Base-by-base conservation (phyloP, 495 filamentous ascomycete genomes). In the Pyronema domesticum region DNA sequence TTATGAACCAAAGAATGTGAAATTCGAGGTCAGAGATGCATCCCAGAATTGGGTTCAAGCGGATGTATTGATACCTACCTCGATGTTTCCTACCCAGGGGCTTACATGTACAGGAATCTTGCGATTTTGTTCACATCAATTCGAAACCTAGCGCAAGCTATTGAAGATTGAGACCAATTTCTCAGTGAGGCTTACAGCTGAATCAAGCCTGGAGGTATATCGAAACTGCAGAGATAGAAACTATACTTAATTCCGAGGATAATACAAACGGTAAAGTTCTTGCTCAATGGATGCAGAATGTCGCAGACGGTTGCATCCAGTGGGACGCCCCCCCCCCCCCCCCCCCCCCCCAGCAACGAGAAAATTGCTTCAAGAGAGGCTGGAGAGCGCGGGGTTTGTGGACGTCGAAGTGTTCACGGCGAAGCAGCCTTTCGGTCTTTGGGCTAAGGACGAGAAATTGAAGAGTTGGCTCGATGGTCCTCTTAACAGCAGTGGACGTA, bases 71-170 rank as follows among this genome's bases (percentile, higher is more conserved):
- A 43, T n/a, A n/a, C n/a, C n/a, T 75, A 70, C 58, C 65, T 1
- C 49, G 8, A 40, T 40, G 37, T 40, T 40, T 40, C n/a, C 37
- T 40, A 7, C n/a, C 37, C 7, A 52, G 63, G n/a, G n/a, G n/a
- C n/a, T n/a, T n/a, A n/a, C n/a, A n/a, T n/a, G n/a, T n/a, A 0
- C 56, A 60, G 14, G 51, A 60, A 6, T 62, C 62, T 51, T 79
- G 77, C 58, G 76, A 80, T 64, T 74, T 73, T 53, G 68, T 80
- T 51, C 76, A 80, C 57, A 58, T 68, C 6, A n/a, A 58, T 69
- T 37, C 74, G 78, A 17, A 63, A 60, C 47, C 7, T 73, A 70
- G 51, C 61, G 75, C 30, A 67, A 67, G 6, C 65, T 79, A 13
- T 34, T 55, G 9, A 69, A 78, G 55, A 66, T 58, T 80, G 74